Evolutionary conservation across 169 alveolate genomes (phyloP).

Genomic region (Condylostoma magnum): DNA sequence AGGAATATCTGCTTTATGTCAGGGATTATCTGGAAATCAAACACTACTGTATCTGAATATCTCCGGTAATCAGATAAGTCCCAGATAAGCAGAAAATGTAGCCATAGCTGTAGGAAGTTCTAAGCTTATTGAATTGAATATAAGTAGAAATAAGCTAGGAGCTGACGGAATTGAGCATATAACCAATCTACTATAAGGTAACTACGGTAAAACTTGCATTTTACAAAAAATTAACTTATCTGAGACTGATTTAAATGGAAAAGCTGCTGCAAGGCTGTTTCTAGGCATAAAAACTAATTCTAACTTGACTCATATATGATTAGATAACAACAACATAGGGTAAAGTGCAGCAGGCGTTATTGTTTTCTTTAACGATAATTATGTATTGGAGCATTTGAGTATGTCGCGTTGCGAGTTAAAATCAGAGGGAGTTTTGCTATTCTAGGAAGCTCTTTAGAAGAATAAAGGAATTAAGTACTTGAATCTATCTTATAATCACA

Average conservation of each 20-base stretch:
- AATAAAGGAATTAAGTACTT: constrained; percentile 36
- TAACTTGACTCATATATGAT: constrained; percentile 12
- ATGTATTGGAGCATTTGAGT: constrained; percentile 48
- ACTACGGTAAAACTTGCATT: neutral
- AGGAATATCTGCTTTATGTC: constrained; percentile 56
- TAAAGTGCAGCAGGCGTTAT: constrained; percentile 35
- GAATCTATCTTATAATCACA: constrained; percentile 31
- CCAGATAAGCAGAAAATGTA: constrained; percentile 42
- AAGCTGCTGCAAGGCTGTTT: constrained; percentile 38
- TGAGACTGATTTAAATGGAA: constrained; percentile 32
- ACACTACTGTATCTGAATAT: constrained; percentile 59
- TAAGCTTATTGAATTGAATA: constrained; percentile 48
- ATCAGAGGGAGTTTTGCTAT: constrained; percentile 48
- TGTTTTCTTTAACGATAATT: constrained; percentile 39
- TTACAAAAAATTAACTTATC: constrained; percentile 30
- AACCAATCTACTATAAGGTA: neutral
- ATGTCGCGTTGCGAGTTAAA: constrained; percentile 58
- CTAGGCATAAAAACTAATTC: constrained; percentile 3
- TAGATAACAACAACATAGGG: constrained; percentile 41
- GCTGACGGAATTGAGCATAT: constrained; percentile 49
- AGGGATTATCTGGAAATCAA: constrained; percentile 60
- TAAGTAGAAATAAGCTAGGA: constrained; percentile 66
- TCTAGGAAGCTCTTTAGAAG: constrained; percentile 43
- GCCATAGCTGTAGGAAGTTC: constrained; percentile 34
- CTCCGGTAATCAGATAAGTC: constrained; percentile 61